phyloP scores from a whole-genome alignment of 208 protist genomes.

The Acanthamoeba triangularis region DNA sequence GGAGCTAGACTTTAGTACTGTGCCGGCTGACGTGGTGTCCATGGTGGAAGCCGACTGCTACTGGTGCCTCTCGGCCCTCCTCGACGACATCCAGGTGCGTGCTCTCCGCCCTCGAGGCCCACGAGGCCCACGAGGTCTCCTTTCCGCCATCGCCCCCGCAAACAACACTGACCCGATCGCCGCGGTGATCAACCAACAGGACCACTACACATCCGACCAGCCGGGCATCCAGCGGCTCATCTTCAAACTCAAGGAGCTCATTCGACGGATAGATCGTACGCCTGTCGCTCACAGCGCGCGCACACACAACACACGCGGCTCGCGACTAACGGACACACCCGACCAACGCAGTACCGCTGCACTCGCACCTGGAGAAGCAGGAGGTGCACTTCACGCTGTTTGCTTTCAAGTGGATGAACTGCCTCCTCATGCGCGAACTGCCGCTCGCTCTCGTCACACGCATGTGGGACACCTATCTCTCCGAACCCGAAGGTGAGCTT shows the following conservation, averaged over 20 bases:
- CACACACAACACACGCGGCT: not conserved
- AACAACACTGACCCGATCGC: not conserved
- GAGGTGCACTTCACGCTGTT: slow-evolving; percentile 89
- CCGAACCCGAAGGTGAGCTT: slow-evolving; percentile 71
- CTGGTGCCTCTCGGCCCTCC: slow-evolving; percentile 92
- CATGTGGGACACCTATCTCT: slow-evolving; percentile 92
- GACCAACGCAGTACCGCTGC: slow-evolving; percentile 73
- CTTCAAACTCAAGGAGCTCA: slow-evolving; percentile 85
- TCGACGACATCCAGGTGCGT: slow-evolving; percentile 89
- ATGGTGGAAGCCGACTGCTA: slow-evolving; percentile 93
- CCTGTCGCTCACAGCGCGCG: not conserved
- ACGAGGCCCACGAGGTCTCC: not conserved
- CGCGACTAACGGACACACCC: not conserved
- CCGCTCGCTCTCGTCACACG: slow-evolving; percentile 87
- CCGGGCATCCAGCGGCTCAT: slow-evolving; percentile 92
- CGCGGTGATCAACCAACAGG: slow-evolving; percentile 84
- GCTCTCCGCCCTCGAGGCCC: not conserved
- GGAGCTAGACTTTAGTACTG: not conserved
- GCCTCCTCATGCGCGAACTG: slow-evolving; percentile 92
- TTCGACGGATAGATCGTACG: slow-evolving; percentile 83
- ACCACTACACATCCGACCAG: slow-evolving; percentile 92
- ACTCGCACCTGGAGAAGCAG: slow-evolving; percentile 85
- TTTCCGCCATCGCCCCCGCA: too few species aligned
- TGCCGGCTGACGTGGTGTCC: slow-evolving; percentile 73
- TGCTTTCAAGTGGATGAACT: slow-evolving; percentile 93